Evolutionary conservation across 768 basidiomycete genomes (phyloP).

Genomic region (Boletus rubropictus): DNA sequence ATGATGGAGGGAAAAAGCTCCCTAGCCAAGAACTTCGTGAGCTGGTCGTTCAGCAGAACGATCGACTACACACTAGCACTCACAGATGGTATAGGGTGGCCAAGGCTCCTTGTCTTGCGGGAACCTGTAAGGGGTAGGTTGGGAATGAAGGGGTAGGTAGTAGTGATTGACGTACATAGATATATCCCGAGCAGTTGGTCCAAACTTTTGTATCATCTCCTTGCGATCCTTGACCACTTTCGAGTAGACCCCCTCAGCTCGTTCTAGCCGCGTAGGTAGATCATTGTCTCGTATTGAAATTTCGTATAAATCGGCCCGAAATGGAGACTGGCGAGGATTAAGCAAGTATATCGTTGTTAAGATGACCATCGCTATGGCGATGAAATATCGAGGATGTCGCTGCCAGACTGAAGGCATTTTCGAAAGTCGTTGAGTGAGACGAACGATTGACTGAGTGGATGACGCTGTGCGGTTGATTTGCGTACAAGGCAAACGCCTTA

Average conservation of each 20-base stretch:
- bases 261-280: constrained; percentile 37
- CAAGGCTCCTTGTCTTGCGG: constrained; percentile 47
- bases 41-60: neutral
- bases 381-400: constrained; percentile 50
- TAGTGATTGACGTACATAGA: constrained; percentile 27
- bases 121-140: constrained; percentile 35
- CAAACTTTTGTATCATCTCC: constrained; percentile 49
- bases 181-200: constrained; percentile 45
- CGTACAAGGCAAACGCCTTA: constrained; percentile 4
- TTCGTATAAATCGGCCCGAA: constrained; percentile 21
- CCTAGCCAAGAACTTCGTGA: constrained; percentile 21
- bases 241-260: constrained; percentile 43
- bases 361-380: constrained; percentile 39
- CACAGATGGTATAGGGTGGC: constrained; percentile 56
- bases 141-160: constrained; percentile 3
- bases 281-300: constrained; percentile 28
- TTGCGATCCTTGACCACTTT: constrained; percentile 38
- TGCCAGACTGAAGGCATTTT: constrained; percentile 31
- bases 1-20: constrained; percentile 44
- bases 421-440: neutral
- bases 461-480: constrained; percentile 5
- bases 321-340: constrained; percentile 30
- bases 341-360: constrained; percentile 45
- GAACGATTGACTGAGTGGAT: constrained; percentile 6
- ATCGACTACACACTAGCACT: constrained; percentile 17